Base-by-base conservation (phyloP, 2,329 filamentous ascomycete species). In the Cercospora brassicicola region DNA sequence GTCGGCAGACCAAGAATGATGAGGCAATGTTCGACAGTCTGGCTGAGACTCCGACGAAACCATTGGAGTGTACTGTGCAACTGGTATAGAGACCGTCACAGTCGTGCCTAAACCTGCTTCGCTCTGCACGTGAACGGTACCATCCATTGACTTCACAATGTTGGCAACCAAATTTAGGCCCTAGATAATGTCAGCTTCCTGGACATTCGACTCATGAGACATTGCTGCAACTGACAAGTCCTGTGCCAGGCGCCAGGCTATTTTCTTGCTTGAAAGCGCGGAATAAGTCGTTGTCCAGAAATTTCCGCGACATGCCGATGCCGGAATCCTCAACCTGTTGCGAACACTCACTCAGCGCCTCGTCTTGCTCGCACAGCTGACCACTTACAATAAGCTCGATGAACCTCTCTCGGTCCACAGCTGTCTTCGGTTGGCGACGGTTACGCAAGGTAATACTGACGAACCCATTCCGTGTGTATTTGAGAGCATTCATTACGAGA, bases 401-500 rank as follows among this genome's bases (percentile, higher is more conserved):
- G n/a, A 11, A 48, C 4, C 10, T 20, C 8, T 48, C 7, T 2
- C 9, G 42, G 9, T 20, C 42, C 18, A 11, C 18, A 4, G 42
- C n/a, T 11, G 11, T 18, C 13, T 48, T 4, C 6, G n/a, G 6
- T 20, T 11, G 42, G n/a, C 8, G 4, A 18, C 5, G 2, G 7
- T 20, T 48, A 3, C 42, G n/a, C 18, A 48, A 48, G 8, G 42
- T 48, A 9, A 69, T 33, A 30, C 62, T 67, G 30, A 67, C 53
- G 26, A 59, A 66, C 3, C 67, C 69, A 13, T 59, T 64, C 9
- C 74, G 66, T 0, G 81, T 84, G 70, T 84, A 84, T 69, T 84
- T 85, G 13, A 85, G 73, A 0, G 82, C 77, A 72, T 85, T 85
- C 0, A 79, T 80, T 8, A 83, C 79, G 1, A 84, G 65, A 61